phyloP scores from a whole-genome alignment of 768 basidiomycete genomes.

The Coprinopsis sp. region DNA sequence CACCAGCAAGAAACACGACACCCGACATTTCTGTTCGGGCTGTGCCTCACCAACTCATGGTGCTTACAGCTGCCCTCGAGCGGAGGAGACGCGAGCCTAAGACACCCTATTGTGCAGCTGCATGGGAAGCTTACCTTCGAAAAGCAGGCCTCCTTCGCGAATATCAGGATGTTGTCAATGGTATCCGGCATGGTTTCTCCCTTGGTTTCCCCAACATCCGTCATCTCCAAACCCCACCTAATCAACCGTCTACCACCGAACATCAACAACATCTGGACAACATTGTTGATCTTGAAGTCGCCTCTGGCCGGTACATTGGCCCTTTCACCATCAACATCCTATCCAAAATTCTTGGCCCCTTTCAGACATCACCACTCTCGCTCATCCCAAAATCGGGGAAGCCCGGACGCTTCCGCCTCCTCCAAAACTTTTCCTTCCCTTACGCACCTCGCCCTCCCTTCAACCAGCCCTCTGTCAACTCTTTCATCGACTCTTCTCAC shows the following conservation, averaged over 20 bases:
- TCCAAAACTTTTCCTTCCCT: conserved; percentile 36
- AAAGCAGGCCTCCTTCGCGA: conserved; percentile 10
- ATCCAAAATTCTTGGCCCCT: conserved; percentile 26
- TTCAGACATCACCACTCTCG: conserved; percentile 33
- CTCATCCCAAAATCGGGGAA: conserved; percentile 32
- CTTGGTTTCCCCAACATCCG: conserved; percentile 26
- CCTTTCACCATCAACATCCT: conserved; percentile 19
- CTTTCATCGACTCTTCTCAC: conserved; percentile 23
- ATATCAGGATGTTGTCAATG: conserved; percentile 23
- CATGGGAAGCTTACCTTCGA: conserved; percentile 24
- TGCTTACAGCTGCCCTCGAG: conserved; percentile 34
- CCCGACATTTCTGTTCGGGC: conserved; percentile 37
- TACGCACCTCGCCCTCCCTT: neutral
- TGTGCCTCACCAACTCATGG: conserved; percentile 33
- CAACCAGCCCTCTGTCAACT: conserved; percentile 28
- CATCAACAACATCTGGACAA: conserved; percentile 8
- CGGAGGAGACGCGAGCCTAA: conserved; percentile 20
- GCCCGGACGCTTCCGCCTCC: conserved; percentile 24
- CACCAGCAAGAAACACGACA: conserved; percentile 15
- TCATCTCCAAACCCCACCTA: conserved; percentile 25
- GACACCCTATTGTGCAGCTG: conserved; percentile 26
- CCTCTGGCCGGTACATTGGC: conserved; percentile 24
- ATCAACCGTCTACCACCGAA: conserved; percentile 19
- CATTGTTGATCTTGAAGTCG: conserved; percentile 22
- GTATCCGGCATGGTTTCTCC: conserved; percentile 29